These are phyloP conservation scores for Lichtheimia hyalospora DNA, from an alignment of 371 early-diverging fungal species.

Conservation along the genomic window DNA sequence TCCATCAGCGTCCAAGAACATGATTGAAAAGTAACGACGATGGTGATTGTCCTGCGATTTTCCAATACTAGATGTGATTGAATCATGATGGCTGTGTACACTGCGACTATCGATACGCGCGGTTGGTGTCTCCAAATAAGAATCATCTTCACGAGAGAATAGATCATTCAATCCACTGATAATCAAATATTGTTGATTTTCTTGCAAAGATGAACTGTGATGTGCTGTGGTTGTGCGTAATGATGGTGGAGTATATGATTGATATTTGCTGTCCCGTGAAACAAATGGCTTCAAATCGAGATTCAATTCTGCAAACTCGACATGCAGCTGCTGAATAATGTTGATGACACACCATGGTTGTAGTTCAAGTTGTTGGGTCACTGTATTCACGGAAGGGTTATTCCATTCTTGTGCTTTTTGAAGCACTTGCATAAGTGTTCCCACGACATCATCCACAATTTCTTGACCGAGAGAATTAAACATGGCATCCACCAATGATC, in stretches of 20 bases:
- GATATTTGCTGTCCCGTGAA: constrained; percentile 11
- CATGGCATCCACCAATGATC: constrained; percentile 22
- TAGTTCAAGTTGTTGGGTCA: constrained; percentile 19
- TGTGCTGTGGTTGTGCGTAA: neutral
- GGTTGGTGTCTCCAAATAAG: neutral
- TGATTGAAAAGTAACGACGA: constrained; percentile 57
- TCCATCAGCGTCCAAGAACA: constrained; percentile 50
- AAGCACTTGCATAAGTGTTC: constrained; percentile 23
- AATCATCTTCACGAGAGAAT: constrained; percentile 3
- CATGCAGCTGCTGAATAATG: constrained; percentile 29
- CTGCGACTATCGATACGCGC: neutral
- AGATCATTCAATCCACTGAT: constrained; percentile 59
- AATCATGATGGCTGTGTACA: constrained; percentile 39
- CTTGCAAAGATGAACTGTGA: neutral
- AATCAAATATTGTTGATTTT: constrained; percentile 42
- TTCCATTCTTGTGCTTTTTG: constrained; percentile 48
- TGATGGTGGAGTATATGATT: neutral
- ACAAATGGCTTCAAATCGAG: constrained; percentile 26
- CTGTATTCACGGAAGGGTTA: constrained; percentile 58
- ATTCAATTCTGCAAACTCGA: constrained; percentile 32
- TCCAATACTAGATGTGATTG: constrained; percentile 27
- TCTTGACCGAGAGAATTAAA: neutral
- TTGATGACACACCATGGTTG: constrained; percentile 46
- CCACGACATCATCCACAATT: neutral
- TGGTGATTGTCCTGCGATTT: constrained; percentile 16